Percentiles rank a stretch among this genome's conserved stretches.
Conservation (phyloP, 1,284 basidiomycete genomes). For the Cerrena zonata region DNA sequence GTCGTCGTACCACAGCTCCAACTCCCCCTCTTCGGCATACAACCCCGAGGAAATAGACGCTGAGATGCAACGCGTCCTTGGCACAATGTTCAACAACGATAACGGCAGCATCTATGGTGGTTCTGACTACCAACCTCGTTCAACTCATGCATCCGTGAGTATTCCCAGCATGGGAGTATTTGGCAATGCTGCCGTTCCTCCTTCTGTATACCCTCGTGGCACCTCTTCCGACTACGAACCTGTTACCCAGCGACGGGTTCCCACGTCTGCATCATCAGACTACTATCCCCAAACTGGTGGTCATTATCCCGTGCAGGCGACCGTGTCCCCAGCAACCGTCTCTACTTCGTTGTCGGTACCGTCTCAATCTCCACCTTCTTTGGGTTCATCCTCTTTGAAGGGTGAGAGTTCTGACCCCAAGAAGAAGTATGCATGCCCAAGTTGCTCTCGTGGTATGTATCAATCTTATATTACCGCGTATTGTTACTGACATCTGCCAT, state of each 20-base stretch:
- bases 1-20: constrained; percentile 57
- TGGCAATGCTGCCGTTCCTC: constrained; percentile 24
- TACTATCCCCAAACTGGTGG: constrained; percentile 33
- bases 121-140: constrained; percentile 37
- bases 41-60: constrained; percentile 63
- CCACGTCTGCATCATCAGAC: constrained; percentile 42
- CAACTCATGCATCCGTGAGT: not conserved
- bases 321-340: constrained; percentile 52
- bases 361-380: constrained; percentile 23
- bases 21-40: constrained; percentile 49
- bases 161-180: constrained; percentile 7
- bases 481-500: constrained; percentile 9
- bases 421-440: constrained; percentile 69
- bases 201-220: constrained; percentile 32
- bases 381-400: constrained; percentile 16
- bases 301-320: constrained; percentile 25
- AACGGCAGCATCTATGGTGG: constrained; percentile 42
- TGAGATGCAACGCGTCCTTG: constrained; percentile 55
- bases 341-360: constrained; percentile 42
- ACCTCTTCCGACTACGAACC: constrained; percentile 62
- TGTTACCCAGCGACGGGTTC: constrained; percentile 34
- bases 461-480: constrained; percentile 7
- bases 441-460: constrained; percentile 60
- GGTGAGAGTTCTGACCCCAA: constrained; percentile 52
- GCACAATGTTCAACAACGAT: constrained; percentile 16